phyloP scores from a whole-genome alignment of 441 rosid genomes.

The Erysimum cheiri region DNA sequence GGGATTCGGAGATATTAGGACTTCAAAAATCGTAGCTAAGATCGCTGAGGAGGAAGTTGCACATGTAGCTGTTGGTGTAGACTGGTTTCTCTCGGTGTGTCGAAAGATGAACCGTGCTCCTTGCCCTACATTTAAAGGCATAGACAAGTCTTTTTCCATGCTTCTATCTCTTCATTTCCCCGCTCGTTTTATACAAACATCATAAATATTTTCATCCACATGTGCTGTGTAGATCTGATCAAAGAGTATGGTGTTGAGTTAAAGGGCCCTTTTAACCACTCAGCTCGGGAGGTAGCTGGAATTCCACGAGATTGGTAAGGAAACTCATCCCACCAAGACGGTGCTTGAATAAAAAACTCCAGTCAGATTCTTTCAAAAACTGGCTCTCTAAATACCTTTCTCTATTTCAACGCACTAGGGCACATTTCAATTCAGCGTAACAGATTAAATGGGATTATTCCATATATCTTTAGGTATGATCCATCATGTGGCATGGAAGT shows the following conservation, averaged over 20 bases:
- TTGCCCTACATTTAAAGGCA: constrained; percentile 86
- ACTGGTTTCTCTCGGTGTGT: constrained; percentile 84
- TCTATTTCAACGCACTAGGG: background rate
- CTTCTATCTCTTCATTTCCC: constrained; percentile 1
- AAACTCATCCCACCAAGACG: constrained; percentile 16
- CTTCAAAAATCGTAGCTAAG: constrained; percentile 72
- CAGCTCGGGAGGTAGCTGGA: constrained; percentile 88
- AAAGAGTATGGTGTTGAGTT: constrained; percentile 80
- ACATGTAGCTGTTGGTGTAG: constrained; percentile 91
- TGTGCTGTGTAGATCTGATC: constrained; percentile 60
- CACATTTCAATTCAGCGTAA: background rate
- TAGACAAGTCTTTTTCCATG: constrained; percentile 19
- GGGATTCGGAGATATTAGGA: constrained; percentile 78
- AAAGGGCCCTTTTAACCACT: constrained; percentile 91
- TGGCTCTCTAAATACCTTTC: background rate
- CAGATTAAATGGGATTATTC: background rate
- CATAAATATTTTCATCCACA: constrained; percentile 27
- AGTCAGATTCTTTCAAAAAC: background rate
- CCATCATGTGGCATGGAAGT: constrained; percentile 48
- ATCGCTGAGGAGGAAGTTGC: constrained; percentile 94
- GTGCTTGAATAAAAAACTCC: background rate
- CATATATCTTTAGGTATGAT: constrained; percentile 60
- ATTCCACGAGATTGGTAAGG: constrained; percentile 88
- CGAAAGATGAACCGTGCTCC: constrained; percentile 70
- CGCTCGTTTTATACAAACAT: constrained; percentile 10